Percentiles rank a stretch among this genome's conserved stretches.
Conservation (phyloP, 106 monocot genomes). For the Xerophyta viscosa region DNA sequence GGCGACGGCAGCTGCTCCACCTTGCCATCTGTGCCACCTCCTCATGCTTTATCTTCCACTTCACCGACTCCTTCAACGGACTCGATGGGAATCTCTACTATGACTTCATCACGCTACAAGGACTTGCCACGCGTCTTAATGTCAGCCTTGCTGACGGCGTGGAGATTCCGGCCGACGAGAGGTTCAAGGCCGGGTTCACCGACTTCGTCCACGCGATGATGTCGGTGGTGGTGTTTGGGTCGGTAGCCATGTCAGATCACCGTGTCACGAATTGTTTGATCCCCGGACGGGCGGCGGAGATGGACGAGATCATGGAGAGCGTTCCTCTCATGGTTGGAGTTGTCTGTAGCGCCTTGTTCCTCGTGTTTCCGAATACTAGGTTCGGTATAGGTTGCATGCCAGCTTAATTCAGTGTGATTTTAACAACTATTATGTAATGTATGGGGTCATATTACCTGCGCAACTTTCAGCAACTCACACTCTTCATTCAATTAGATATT, state of each 20-base stretch:
- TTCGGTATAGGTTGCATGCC: conserved; percentile 84
- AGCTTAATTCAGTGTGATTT: too few species aligned
- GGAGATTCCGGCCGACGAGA: conserved; percentile 55
- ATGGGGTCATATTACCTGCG: too few species aligned
- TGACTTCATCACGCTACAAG: conserved; percentile 76
- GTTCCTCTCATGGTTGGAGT: conserved; percentile 89
- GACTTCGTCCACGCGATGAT: conserved; percentile 79
- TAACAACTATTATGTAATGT: too few species aligned
- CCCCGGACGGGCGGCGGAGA: conserved; percentile 60
- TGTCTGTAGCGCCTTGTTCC: conserved; percentile 79
- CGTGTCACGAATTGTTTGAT: conserved; percentile 76
- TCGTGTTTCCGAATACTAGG: conserved; percentile 85
- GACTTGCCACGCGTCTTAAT: conserved; percentile 80
- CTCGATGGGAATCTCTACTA: conserved; percentile 81
- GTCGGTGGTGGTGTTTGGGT: conserved; percentile 84
- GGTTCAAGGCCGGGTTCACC: conserved; percentile 55
- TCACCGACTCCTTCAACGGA: conserved; percentile 87
- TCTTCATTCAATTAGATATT: too few species aligned
- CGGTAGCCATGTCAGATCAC: conserved; percentile 67
- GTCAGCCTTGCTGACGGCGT: conserved; percentile 53
- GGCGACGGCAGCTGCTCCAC: conserved; percentile 68
- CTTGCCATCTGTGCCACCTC: conserved; percentile 57
- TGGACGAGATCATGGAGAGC: conserved; percentile 96
- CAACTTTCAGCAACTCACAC: too few species aligned
- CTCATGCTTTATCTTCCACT: conserved; percentile 99